phyloP scores from a whole-genome alignment of 2,329 filamentous ascomycete genomes.

The Parafenestella ontariensis region DNA sequence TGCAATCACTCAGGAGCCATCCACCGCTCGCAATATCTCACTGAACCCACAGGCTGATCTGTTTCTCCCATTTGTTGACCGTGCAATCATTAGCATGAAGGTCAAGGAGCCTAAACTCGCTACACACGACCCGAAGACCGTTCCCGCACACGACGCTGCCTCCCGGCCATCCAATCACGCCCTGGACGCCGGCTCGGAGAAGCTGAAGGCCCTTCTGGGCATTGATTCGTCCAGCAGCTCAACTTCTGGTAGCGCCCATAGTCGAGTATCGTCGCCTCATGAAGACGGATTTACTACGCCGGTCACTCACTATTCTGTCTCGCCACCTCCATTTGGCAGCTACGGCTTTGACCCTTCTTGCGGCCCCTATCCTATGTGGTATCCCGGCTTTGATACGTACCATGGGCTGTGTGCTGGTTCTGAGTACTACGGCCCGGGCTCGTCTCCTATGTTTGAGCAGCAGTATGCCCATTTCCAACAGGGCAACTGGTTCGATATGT shows the following conservation, averaged over 20 bases:
- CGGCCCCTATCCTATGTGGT: neutral
- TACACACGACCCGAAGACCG: neutral
- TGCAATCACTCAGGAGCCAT: neutral
- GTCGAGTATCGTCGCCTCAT: neutral
- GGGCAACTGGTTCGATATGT: no score
- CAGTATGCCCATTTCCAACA: no score
- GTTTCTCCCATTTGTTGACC: neutral
- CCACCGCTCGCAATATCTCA: neutral
- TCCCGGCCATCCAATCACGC: no score
- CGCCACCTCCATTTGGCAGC: neutral
- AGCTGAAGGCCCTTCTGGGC: neutral
- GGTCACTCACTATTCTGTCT: neutral
- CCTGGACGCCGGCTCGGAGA: neutral
- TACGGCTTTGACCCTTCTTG: neutral
- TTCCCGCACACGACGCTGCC: no score
- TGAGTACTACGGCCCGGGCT: no score
- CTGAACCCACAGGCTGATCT: neutral
- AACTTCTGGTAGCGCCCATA: slow-evolving; percentile 7
- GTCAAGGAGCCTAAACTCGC: neutral
- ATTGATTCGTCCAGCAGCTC: neutral
- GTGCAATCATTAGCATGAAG: neutral
- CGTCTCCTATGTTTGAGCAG: no score
- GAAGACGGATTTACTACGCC: neutral
- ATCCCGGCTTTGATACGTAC: no score
- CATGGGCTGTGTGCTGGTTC: no score